These are phyloP conservation scores for Ogataea hybrid DNA, from an alignment of 1,139 yeast species.

Conservation along the genomic window DNA sequence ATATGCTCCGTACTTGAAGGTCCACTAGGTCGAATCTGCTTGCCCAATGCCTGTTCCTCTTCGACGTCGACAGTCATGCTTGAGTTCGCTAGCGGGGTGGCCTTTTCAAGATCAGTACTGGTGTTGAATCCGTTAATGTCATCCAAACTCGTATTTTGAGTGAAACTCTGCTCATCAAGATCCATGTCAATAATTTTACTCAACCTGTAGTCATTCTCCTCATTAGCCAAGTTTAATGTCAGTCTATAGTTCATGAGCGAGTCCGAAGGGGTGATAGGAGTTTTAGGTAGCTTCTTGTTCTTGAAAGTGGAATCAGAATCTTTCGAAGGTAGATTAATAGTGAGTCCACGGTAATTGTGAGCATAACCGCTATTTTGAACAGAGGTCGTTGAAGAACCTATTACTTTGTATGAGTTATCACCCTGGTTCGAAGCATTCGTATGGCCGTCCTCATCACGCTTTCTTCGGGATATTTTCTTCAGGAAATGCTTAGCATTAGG, in stretches of 20 bases:
- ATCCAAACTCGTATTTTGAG: constrained; percentile 1
- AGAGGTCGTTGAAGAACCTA: constrained; percentile 5
- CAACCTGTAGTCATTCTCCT: constrained; percentile 21
- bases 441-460: constrained; percentile 10
- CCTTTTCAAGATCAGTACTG: constrained; percentile 4
- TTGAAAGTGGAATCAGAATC: constrained; percentile 4
- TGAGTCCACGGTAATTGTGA: constrained; percentile 10
- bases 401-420: constrained; percentile 9
- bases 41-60: not conserved
- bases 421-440: constrained; percentile 3
- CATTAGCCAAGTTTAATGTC: constrained; percentile 21
- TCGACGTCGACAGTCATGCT: constrained; percentile 4
- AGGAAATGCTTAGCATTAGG: constrained; percentile 19
- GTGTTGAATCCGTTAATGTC: constrained; percentile 1
- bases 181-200: constrained; percentile 21
- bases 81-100: constrained; percentile 4
- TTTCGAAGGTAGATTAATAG: constrained; percentile 11
- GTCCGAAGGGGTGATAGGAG: constrained; percentile 24
- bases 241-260: constrained; percentile 25
- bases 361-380: constrained; percentile 6
- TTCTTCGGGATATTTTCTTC: constrained; percentile 20
- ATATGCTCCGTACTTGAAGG: too few species aligned
- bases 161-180: constrained; percentile 6
- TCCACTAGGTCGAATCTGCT: too few species aligned
- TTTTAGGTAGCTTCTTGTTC: constrained; percentile 19